Base-by-base conservation (phyloP, 768 basidiomycete genomes). In the Amanita muscaria region DNA sequence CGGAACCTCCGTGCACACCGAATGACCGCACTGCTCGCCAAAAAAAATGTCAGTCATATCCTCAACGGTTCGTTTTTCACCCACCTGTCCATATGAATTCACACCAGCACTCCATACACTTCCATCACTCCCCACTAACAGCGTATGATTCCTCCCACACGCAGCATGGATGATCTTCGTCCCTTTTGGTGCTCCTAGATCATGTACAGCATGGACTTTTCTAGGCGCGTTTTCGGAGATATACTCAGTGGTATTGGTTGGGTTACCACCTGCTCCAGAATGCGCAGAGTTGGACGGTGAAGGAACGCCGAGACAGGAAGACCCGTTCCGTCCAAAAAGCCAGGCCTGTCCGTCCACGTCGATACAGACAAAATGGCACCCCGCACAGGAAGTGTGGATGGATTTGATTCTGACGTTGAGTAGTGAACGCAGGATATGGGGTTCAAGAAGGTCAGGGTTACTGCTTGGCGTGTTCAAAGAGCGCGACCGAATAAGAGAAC, bases 391-490 rank as follows among this genome's bases (percentile, higher is more conserved):
- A 8, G 86, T 73, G 60, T 92, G 81, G 41, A 92, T 63, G 6
- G 83, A 85, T 16, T 68, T 63, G 8, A 74, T 70, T 57, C 81
- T 78, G 64, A 93, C 72, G 59, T 93, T 92, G 59, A 78, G 73
- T 24, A 97, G 69, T 1, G 90, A 88, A 46, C 94, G 86, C 14
- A 97, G 74, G 55, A 94, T 88, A 63, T 92, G 78, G 0, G 92
- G 91, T 61, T 87, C 79, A 42, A 83, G 73, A 3, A 97, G 76
- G 70, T 97, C 92, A 3, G 89, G 83, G 49, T 72, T 78, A 60
- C 72, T 76, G 55, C 27, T 6, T 38, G 33, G 21, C 6, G 24
- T 6, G n/a, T 38, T 19, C 30, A 27, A 34, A 18, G 15, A 27
- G 29, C 3, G 9, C 16, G 32, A 66, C n/a, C n/a, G n/a, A n/a